These are phyloP conservation scores for Paramecium primaurelia DNA, from an alignment of 73 alveolate genomes.

Conservation along the genomic window DNA sequence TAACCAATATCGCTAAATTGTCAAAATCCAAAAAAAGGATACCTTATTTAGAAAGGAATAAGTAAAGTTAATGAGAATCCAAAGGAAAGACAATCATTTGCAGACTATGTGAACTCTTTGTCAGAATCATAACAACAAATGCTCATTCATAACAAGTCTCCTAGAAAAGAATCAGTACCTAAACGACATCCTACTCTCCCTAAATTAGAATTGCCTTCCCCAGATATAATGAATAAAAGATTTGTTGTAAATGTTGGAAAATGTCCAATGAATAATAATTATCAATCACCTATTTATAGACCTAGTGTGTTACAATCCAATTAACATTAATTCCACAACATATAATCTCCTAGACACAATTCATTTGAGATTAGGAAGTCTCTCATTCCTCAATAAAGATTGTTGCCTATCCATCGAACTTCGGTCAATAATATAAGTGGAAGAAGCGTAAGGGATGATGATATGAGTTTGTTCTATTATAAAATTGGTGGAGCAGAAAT, in stretches of 20 bases:
- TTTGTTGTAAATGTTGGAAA: not conserved
- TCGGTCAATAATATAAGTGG: not conserved
- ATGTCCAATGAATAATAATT: not conserved
- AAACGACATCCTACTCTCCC: not conserved
- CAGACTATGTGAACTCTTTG: not conserved
- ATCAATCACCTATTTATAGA: not conserved
- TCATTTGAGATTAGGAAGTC: not conserved
- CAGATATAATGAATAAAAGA: not conserved
- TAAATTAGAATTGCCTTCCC: not conserved
- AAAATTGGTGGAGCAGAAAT: not conserved
- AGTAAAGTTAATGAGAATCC: not conserved
- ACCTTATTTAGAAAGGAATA: not conserved
- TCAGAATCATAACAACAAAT: not conserved
- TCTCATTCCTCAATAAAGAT: not conserved
- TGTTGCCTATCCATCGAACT: not conserved
- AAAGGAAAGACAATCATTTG: not conserved
- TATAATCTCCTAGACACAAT: not conserved
- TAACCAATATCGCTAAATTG: slow-evolving; percentile 18
- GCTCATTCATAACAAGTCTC: not conserved
- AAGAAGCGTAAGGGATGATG: not conserved
- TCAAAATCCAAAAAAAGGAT: not conserved
- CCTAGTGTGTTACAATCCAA: not conserved
- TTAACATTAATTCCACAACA: not conserved
- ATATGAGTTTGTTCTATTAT: not conserved
- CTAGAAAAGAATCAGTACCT: not conserved